These are phyloP conservation scores for Asterochloris erici DNA, from an alignment of 139 green algal species.

Conservation along the genomic window DNA sequence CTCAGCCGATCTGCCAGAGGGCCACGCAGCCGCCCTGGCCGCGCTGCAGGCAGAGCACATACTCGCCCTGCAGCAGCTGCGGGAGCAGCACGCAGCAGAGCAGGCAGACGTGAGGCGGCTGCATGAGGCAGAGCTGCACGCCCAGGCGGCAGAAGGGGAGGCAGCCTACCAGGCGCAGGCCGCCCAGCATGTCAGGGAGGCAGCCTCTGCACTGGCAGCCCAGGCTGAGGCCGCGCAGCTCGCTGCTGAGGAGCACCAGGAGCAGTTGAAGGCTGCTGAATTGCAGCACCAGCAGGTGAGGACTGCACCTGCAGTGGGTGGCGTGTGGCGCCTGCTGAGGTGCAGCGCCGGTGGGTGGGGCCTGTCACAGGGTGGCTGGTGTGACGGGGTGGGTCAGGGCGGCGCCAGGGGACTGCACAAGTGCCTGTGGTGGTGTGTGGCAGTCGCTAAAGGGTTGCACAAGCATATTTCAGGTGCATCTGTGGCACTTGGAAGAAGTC, in stretches of 20 bases:
- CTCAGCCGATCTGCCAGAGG: no score
- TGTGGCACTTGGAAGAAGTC: no score
- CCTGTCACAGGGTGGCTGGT: no score
- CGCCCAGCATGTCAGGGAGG: no score
- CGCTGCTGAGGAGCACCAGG: neutral
- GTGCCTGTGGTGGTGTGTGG: no score
- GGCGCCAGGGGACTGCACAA: no score
- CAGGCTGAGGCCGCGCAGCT: slow-evolving; percentile 1
- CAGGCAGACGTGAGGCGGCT: neutral
- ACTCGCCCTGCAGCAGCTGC: neutral
- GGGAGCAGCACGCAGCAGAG: neutral
- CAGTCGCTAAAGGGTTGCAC: no score
- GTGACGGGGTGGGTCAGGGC: no score
- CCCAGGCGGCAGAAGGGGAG: neutral
- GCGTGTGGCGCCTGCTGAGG: no score
- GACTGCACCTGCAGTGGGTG: neutral
- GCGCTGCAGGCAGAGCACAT: neutral
- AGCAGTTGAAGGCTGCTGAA: neutral
- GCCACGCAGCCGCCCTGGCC: neutral
- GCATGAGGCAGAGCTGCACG: slow-evolving; percentile 6
- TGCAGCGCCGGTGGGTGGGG: no score
- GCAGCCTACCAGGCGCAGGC: no score
- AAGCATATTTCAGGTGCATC: no score
- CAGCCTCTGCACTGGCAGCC: neutral
- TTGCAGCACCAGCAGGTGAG: neutral